Evolutionary conservation across 805 yeast genomes (phyloP), one percentile per base, ranked within the genome.

Genomic region (Grigorovia transvaalensis): DNA sequence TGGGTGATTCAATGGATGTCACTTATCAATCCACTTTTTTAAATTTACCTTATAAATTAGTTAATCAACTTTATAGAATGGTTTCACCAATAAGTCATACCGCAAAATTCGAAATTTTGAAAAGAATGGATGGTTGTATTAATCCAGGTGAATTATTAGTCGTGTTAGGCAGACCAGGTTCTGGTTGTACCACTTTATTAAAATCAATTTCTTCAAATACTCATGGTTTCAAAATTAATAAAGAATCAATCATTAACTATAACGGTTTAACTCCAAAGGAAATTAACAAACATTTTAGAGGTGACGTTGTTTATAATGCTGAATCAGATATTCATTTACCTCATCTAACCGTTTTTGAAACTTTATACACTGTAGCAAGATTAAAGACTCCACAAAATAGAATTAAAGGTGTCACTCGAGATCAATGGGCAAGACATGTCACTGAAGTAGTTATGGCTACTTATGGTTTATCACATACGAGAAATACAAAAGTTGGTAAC

Each of bases 151-250:
- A 81, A 54, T 69, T 84, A 47, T 76, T 84, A 8, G 84, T 84
- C 48, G 88, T 83, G 15, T 68, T 83, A 52, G 89, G 89, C 49
- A 75, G 85, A 67, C 88, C 88, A 1, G 88, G 88, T 60, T 79
- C 88, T n/a, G 88, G 89, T 56, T 83, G 88, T 64, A 76, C 87
- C 2, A 82, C 88, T 0, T 69, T 82, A 48, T 70, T 83, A 59
- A 82, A 82, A 59, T 76, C 85, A 4, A 71, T 82, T 43, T 71
- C 83, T 42, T 64, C 81, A 17, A 77, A 80, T 50, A 79, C 85
- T 7, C 77, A 78, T 60, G 87, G 87, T 54, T 80, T 79, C 63
- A 62, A 74, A 35, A 59, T 82, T 35, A 79, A 72, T 42, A 53
- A 65, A 44, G 74, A 73, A 35, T 73, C 85, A 1, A 55, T 57